Conservation (phyloP, 2,329 filamentous ascomycete species). For the Akanthomyces lecanii region DNA sequence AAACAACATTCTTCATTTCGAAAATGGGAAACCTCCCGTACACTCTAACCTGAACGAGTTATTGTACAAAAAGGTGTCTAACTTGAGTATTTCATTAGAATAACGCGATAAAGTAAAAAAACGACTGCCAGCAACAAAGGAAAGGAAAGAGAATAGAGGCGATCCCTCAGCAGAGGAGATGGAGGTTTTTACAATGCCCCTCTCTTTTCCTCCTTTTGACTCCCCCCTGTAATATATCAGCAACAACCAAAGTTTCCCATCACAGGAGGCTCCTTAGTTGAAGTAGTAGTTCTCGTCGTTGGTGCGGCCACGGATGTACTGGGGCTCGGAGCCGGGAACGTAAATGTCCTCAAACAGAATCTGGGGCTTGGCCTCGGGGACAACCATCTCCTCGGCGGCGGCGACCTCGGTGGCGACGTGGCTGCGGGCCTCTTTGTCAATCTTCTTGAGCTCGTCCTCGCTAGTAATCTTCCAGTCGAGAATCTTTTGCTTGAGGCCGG, state of each 20-base stretch:
- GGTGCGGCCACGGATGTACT: constrained; percentile 81
- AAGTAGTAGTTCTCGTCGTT: constrained; percentile 95
- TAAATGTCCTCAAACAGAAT: constrained; percentile 98
- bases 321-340: constrained; percentile 79
- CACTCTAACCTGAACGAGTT: constrained; percentile 9
- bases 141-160: not conserved
- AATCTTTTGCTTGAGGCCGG: constrained; percentile 96
- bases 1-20: constrained; percentile 4
- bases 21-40: not conserved
- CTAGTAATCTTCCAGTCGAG: constrained; percentile 88
- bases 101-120: constrained; percentile 5
- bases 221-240: not conserved
- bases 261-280: constrained; percentile 41
- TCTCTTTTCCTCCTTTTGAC: not conserved
- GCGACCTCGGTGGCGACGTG: constrained; percentile 88
- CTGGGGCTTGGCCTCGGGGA: constrained; percentile 71
- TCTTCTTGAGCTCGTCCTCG: constrained; percentile 92
- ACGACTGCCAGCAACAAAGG: constrained; percentile 6
- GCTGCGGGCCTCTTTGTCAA: constrained; percentile 89
- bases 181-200: not conserved
- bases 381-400: constrained; percentile 80
- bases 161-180: constrained; percentile 4
- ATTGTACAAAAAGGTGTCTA: constrained; percentile 17
- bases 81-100: constrained; percentile 13
- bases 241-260: not conserved